Base-by-base conservation (phyloP, 2,329 filamentous ascomycete genomes). In the Rachicladosporium sp. region DNA sequence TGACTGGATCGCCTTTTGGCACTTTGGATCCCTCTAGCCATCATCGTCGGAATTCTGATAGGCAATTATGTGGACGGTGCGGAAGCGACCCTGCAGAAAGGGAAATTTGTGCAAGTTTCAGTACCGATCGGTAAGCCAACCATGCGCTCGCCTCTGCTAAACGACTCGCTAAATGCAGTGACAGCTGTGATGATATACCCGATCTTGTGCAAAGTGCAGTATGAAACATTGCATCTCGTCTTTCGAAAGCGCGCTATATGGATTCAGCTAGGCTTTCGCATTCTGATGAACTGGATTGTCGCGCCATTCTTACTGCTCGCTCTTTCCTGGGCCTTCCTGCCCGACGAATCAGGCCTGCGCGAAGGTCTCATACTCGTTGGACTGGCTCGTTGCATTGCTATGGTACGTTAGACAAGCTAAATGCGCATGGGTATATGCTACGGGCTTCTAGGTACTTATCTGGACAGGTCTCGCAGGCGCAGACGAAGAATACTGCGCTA, bases 181-280 rank as follows among this genome's bases (percentile, higher is more conserved):
- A n/a, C n/a, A n/a, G n/a, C 93, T 1, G 77, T 89, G 32, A 93
- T 93, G 84, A 93, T 93, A 83, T 91, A 89, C 53, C 86, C 84
- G 0, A 91, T 93, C 42, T 65, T 91, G 1, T 91, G 83, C 68
- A 89, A 88, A 57, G 80, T 91, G 6, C 74, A 75, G 33, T 89
- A 76, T 57, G 84, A 89, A 57, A 72, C 73, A 0, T 61, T 91
- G 6, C 82, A 85, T 57, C 63, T 70, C 3, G 64, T 84, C 3
- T 71, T 89, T 41, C 57, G 63, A 2, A 66, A 75, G 2, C 67
- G 67, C 2, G 64, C 66, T 0, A 64, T 89, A 3, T 91, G 82
- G 84, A 73, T 76, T 33, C 84, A 93, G 56, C 72, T 93, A n/a
- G 64, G 56, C 0, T 82, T 93, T 52, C 86, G 81, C 45, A 58